A percentile compares a stretch with the other conserved stretches of the same genome.
phyloP scores from a whole-genome alignment of 306 rosid species.

The Vigna unguiculata region DNA sequence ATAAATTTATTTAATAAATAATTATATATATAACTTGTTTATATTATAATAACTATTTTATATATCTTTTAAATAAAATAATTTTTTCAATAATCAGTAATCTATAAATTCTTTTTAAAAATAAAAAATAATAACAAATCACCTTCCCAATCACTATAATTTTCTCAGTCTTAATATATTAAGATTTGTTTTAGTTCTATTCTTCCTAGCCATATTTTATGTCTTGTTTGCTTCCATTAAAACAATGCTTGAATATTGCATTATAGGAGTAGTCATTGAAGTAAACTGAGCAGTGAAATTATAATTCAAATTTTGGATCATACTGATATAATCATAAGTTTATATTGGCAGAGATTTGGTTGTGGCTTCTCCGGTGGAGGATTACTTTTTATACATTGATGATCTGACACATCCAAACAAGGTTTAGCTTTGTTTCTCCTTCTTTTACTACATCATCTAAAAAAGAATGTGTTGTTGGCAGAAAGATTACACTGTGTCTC shows the following conservation, averaged over 20 bases:
- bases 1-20: too few relatives aligned
- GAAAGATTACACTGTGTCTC: not conserved
- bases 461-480: slow-evolving; percentile 29
- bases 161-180: too few relatives aligned
- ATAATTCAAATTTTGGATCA: slow-evolving; percentile 13
- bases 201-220: slow-evolving; percentile 35
- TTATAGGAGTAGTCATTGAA: slow-evolving; percentile 27
- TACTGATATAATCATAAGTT: slow-evolving; percentile 27
- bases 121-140: too few relatives aligned
- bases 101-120: too few relatives aligned
- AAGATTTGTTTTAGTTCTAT: slow-evolving; percentile 29
- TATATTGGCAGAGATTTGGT: slow-evolving; percentile 86
- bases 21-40: too few relatives aligned
- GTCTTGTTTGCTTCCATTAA: slow-evolving; percentile 32
- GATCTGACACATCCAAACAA: slow-evolving; percentile 67
- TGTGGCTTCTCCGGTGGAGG: slow-evolving; percentile 95
- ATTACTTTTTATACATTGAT: slow-evolving; percentile 84
- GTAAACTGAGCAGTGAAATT: slow-evolving; percentile 28
- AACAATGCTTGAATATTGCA: slow-evolving; percentile 21
- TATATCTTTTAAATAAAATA: too few relatives aligned
- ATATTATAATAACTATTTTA: too few relatives aligned
- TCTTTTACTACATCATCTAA: slow-evolving; percentile 26
- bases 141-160: too few relatives aligned
- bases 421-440: slow-evolving; percentile 57
- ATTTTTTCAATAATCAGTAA: too few relatives aligned